Conservation (phyloP, 805 yeast species). For the Saccharomycopsis sp. region DNA sequence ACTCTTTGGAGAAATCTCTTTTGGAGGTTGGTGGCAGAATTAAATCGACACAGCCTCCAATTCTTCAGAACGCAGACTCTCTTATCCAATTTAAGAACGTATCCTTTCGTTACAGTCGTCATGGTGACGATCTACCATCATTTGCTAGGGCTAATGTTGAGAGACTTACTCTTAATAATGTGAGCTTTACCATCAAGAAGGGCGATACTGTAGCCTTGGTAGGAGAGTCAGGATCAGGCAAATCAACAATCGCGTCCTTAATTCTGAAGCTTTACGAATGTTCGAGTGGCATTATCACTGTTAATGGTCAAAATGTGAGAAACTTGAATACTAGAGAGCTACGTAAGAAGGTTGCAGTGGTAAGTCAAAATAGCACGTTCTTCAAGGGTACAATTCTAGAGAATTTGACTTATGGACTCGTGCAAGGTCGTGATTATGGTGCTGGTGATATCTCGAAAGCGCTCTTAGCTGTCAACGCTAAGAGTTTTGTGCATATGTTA, state of each 20-base stretch:
- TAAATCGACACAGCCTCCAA: background rate
- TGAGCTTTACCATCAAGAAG: constrained; percentile 37
- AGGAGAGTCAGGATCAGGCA: constrained; percentile 91
- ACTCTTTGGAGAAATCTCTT: constrained; percentile 31
- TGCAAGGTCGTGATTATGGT: constrained; percentile 24
- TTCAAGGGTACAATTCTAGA: constrained; percentile 70
- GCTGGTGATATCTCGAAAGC: constrained; percentile 30
- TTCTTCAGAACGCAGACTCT: constrained; percentile 26
- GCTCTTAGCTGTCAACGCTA: constrained; percentile 43
- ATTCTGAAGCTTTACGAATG: constrained; percentile 47
- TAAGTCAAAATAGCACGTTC: constrained; percentile 66
- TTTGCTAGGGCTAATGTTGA: background rate
- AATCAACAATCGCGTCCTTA: constrained; percentile 64
- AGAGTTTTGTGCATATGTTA: constrained; percentile 40
- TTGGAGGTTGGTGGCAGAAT: constrained; percentile 20
- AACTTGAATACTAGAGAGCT: constrained; percentile 40
- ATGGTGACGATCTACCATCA: background rate
- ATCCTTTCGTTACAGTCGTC: constrained; percentile 31
- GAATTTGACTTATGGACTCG: constrained; percentile 59
- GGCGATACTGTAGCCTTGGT: constrained; percentile 58
- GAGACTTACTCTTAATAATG: constrained; percentile 32
- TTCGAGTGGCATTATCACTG: constrained; percentile 32
- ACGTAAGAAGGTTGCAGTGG: constrained; percentile 54
- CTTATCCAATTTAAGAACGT: constrained; percentile 40
- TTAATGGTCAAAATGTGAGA: constrained; percentile 44